phyloP scores from a whole-genome alignment of 441 rosid genomes.

The Jatropha multifida region DNA sequence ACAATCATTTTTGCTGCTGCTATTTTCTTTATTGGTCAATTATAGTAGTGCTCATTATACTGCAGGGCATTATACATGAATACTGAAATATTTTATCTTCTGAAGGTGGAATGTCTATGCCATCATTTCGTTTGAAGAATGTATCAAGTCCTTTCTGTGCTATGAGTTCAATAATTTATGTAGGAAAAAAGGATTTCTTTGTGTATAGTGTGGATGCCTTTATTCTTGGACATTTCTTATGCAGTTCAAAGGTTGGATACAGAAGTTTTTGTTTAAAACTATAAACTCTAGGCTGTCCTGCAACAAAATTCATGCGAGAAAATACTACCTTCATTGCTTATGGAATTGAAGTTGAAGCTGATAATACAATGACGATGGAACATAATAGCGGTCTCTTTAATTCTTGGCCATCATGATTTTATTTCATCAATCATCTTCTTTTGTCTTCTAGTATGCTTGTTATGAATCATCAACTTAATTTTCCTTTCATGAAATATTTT shows the following conservation, averaged over 20 bases:
- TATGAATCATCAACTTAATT: not conserved
- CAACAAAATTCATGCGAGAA: not conserved
- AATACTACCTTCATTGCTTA: not conserved
- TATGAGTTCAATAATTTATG: not conserved
- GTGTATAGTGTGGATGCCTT: not conserved
- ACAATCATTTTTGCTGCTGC: constrained; percentile 4
- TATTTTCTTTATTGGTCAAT: constrained; percentile 2
- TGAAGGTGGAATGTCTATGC: constrained; percentile 15
- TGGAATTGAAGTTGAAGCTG: not conserved
- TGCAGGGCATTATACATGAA: not conserved
- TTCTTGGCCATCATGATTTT: not conserved
- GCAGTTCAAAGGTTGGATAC: not conserved
- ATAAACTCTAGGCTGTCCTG: not conserved
- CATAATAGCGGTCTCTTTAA: not conserved
- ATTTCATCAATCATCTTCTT: not conserved
- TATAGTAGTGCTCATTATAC: not conserved
- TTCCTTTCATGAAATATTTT: not conserved
- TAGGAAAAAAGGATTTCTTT: too few relatives aligned
- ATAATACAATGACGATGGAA: not conserved
- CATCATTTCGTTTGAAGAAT: constrained; percentile 11
- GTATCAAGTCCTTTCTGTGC: not conserved
- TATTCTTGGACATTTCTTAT: not conserved
- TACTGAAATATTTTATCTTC: not conserved
- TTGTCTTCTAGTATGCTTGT: not conserved
- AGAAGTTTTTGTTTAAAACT: not conserved